Base-by-base conservation (phyloP, 306 rosid species). In the Cotoneaster glaucophyllus region DNA sequence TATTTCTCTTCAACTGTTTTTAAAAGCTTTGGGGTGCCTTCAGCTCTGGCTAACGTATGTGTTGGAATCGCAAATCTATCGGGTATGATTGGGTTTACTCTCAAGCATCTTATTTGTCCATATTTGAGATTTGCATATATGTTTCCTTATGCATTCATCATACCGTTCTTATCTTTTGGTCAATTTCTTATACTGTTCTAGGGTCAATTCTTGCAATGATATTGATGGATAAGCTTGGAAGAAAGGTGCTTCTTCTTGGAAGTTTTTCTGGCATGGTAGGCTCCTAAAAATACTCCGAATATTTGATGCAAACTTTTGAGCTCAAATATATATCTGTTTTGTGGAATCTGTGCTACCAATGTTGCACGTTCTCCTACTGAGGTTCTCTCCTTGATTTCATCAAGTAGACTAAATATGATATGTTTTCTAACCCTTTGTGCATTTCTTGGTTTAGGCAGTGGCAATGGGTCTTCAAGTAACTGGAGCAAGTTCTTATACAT, bases 191-290 rank as follows among this genome's bases (percentile, higher is more conserved):
- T 79, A 25, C 69, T 56, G 57, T 67, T 86, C 66, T 89, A 92
- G 97, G 97, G 45, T 92, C 96, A 50, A 29, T 88, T 44, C 34
- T 85, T 78, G 91, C 97, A 73, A 92, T 87, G 89, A 88, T 85
- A 76, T 70, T 92, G 82, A 88, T 90, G 97, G 97, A 92, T 87
- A 92, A 92, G 86, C 92, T 92, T 76, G 97, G 97, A 80, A 83
- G 96, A 67, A 92, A 84, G 78, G 85, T 80, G 67, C 96, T 88
- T 80, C 93, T 92, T 79, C 78, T 92, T 54, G 90, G 96, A 77
- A 92, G 97, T 79, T 92, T 92, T 83, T 77, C 86, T 39, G 92
- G 96, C 85, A 92, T 92, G 97, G 97, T 92, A 77, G 83, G 89
- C 71, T 75, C 31, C 74, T 70, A 73, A 66, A 67, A 22, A 67